These are phyloP conservation scores for Boeremia exigua DNA, from an alignment of 2,329 filamentous ascomycete species.

Conservation along the genomic window DNA sequence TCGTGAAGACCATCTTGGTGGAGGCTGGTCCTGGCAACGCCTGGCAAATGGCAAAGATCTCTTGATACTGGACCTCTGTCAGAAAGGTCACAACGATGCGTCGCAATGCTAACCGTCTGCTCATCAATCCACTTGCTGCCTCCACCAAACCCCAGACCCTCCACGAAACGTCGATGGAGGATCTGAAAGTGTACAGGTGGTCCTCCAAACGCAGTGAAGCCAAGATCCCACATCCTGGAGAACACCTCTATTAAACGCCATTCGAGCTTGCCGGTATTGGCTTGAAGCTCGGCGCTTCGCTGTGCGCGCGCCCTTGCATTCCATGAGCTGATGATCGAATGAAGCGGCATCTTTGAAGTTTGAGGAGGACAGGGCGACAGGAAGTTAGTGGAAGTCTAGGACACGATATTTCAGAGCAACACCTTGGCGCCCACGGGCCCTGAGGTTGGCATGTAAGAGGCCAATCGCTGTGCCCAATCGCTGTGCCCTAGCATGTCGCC, in stretches of 20 bases:
- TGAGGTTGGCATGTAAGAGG: not conserved
- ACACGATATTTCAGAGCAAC: not conserved
- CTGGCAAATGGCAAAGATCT: slow-evolving; percentile 73
- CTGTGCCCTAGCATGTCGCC: slow-evolving; percentile 18
- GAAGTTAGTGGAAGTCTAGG: not conserved
- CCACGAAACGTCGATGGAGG: slow-evolving; percentile 67
- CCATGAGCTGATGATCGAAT: slow-evolving; percentile 31
- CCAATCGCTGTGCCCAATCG: slow-evolving; percentile 24
- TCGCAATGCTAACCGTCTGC: slow-evolving; percentile 59
- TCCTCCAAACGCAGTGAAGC: slow-evolving; percentile 70
- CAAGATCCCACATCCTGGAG: slow-evolving; percentile 61
- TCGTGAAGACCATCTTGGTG: slow-evolving; percentile 75
- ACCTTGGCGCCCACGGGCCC: not conserved
- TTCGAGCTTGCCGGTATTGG: slow-evolving; percentile 30
- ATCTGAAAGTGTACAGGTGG: slow-evolving; percentile 75
- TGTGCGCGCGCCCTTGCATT: slow-evolving; percentile 24
- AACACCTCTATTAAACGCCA: slow-evolving; percentile 38
- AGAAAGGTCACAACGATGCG: not conserved
- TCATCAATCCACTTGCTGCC: slow-evolving; percentile 71
- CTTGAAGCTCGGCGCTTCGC: slow-evolving; percentile 20
- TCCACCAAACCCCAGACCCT: slow-evolving; percentile 53
- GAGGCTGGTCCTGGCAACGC: slow-evolving; percentile 70
- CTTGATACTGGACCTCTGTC: slow-evolving; percentile 63
- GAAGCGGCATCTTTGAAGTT: slow-evolving; percentile 20
- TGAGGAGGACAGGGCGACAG: slow-evolving; percentile 4